Evolutionary conservation across 2,329 filamentous ascomycete species (phyloP).

Genomic region (Colletotrichum lini): DNA sequence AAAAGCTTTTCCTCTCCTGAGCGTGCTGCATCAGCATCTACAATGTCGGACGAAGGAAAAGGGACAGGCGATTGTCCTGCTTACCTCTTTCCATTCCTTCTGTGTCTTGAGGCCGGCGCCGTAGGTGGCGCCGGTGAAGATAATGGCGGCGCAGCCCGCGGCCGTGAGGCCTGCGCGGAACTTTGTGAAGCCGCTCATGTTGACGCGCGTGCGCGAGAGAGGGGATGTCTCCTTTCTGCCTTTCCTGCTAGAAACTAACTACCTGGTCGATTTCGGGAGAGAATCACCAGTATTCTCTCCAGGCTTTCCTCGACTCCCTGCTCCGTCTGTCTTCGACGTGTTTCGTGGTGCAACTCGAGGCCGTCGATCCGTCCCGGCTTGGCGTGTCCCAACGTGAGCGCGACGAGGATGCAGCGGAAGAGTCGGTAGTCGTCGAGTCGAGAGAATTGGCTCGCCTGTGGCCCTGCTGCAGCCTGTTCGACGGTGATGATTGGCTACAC

Average conservation of each 20-base stretch:
- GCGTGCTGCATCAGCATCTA: neutral
- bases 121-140: slow-evolving; percentile 63
- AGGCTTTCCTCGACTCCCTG: slow-evolving; percentile 46
- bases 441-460: slow-evolving; percentile 30
- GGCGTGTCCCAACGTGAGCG: slow-evolving; percentile 17
- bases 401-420: slow-evolving; percentile 21
- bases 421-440: slow-evolving; percentile 32
- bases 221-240: too few relatives aligned
- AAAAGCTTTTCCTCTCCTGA: slow-evolving; percentile 54
- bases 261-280: neutral
- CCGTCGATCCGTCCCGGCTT: neutral
- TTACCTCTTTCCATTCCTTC: slow-evolving; percentile 61
- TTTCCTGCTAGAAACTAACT: neutral
- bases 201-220: neutral
- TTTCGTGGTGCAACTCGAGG: slow-evolving; percentile 32
- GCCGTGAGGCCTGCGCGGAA: slow-evolving; percentile 51
- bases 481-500: slow-evolving; percentile 9
- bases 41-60: neutral
- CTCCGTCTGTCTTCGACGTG: slow-evolving; percentile 45
- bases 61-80: slow-evolving; percentile 15
- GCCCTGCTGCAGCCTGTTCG: slow-evolving; percentile 18
- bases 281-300: slow-evolving; percentile 48
- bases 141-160: slow-evolving; percentile 61
- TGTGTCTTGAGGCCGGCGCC: slow-evolving; percentile 66
- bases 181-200: slow-evolving; percentile 44